A percentile compares a stretch with the other conserved stretches of the same genome.
phyloP scores from a whole-genome alignment of 2,329 filamentous ascomycete species.

The Ophiostoma australiae region DNA sequence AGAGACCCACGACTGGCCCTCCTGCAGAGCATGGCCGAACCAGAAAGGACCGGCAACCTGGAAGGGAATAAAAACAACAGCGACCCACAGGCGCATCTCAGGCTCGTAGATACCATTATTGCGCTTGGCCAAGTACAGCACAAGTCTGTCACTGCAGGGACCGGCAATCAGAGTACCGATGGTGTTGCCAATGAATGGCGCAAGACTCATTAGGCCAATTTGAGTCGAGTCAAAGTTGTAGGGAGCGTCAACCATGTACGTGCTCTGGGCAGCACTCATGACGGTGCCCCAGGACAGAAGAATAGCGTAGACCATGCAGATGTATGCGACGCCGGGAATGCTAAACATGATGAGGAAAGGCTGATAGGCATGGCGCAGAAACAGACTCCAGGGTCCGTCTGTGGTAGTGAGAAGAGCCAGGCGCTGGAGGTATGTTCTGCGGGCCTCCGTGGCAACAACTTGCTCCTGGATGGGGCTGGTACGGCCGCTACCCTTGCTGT shows the following conservation, averaged over 20 bases:
- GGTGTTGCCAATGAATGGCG: conserved; percentile 39
- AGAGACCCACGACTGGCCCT: conserved; percentile 27
- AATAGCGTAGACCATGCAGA: conserved; percentile 22
- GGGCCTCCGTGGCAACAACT: neutral
- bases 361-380: conserved; percentile 25
- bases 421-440: conserved; percentile 19
- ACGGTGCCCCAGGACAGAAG: conserved; percentile 17
- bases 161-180: conserved; percentile 36
- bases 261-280: conserved; percentile 17
- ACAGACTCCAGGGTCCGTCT: conserved; percentile 16
- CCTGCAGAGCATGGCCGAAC: conserved; percentile 33
- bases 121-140: conserved; percentile 37
- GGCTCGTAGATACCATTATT: conserved; percentile 44
- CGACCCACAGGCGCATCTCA: conserved; percentile 38
- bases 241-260: conserved; percentile 32
- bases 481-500: neutral
- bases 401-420: conserved; percentile 19
- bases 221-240: conserved; percentile 37
- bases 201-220: conserved; percentile 38
- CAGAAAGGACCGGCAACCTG: conserved; percentile 35
- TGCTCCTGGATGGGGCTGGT: neutral
- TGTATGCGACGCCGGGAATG: conserved; percentile 22
- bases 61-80: conserved; percentile 33
- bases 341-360: conserved; percentile 24
- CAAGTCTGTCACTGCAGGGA: conserved; percentile 36